Evolutionary conservation across 805 yeast species (phyloP), one percentile per base, ranked within the genome.

Genomic region (Candida odintsovae): DNA sequence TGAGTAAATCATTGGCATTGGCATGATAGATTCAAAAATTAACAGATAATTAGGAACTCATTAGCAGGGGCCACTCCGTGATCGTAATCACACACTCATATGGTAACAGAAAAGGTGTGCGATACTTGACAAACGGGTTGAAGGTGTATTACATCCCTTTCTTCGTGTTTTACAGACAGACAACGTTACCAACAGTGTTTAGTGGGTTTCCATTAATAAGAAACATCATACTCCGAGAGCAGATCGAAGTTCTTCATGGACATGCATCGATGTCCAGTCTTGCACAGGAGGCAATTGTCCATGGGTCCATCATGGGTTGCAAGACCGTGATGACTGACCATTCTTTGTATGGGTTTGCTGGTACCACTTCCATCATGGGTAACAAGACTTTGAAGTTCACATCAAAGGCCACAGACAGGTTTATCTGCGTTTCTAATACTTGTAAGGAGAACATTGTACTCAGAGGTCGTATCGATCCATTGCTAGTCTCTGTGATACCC

Each of bases 341-440:
- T 62, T 92, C 98, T 0, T 68, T 94, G 29, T 92, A 90, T 69
- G 99, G 98, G 1, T 94, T 94, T 68, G 86, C 94, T 1, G 90
- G 86, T 55, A 78, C 90, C 3, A 84, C 84, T 5, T 78, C 90
- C 6, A 87, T 92, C 28, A 66, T 90, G 53, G 95, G 95, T 16
- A 94, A 94, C 65, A 94, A 94, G 64, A 65, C 86, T 5, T 68
- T 94, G 51, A 86, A 86, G 56, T 94, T 90, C 67, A 80, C 96
- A 0, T 65, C 89, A 47, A 83, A 86, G 36, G 95, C 89, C 57
- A 81, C 90, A 5, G 96, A 95, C 48, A 92, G 92, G 62, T 89
- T 87, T 40, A 92, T 94, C n/a, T 88, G 97, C 65, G 99, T 94
- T 2, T 86, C 96, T 3, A 94, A 94, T 61, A 92, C 97, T 0